Evolutionary conservation across 1,139 yeast genomes (phyloP).

Genomic region (Tardiomyces depauwii): DNA sequence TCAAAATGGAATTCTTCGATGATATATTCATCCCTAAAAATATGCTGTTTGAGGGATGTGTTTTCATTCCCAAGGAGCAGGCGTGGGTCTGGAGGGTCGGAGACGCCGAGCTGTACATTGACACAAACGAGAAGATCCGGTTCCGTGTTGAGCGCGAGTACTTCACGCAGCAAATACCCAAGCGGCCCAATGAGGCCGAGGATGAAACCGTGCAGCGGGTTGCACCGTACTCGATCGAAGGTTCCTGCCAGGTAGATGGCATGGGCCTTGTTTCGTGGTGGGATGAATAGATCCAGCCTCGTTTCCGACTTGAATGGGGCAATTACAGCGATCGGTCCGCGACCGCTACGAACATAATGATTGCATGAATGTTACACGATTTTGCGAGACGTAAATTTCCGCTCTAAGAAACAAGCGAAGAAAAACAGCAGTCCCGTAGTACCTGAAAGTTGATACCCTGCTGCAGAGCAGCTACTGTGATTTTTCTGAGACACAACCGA

Average conservation of each 20-base stretch:
- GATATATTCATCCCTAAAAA: constrained; percentile 82
- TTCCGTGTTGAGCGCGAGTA: constrained; percentile 85
- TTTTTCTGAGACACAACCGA: too few species aligned
- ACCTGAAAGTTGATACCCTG: too few species aligned
- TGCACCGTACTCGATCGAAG: constrained; percentile 57
- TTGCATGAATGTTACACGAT: not conserved
- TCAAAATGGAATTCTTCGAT: constrained; percentile 77
- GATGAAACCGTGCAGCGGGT: constrained; percentile 16
- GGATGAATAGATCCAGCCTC: too few species aligned
- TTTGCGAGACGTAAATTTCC: too few species aligned
- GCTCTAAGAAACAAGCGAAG: too few species aligned
- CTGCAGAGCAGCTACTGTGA: too few species aligned
- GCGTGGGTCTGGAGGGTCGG: constrained; percentile 86
- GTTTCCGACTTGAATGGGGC: too few species aligned
- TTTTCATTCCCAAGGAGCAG: constrained; percentile 50
- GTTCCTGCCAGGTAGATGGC: constrained; percentile 81
- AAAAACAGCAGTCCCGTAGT: too few species aligned
- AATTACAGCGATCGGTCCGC: not conserved
- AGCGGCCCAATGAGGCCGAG: constrained; percentile 31
- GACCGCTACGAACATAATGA: not conserved
- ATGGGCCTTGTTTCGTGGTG: constrained; percentile 97
- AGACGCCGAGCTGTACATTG: constrained; percentile 72
- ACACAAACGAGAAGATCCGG: constrained; percentile 80
- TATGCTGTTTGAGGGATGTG: constrained; percentile 69
- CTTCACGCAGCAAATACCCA: constrained; percentile 50